These are phyloP conservation scores for Myxozyma udenii DNA, from an alignment of 805 yeast species.

Conservation along the genomic window DNA sequence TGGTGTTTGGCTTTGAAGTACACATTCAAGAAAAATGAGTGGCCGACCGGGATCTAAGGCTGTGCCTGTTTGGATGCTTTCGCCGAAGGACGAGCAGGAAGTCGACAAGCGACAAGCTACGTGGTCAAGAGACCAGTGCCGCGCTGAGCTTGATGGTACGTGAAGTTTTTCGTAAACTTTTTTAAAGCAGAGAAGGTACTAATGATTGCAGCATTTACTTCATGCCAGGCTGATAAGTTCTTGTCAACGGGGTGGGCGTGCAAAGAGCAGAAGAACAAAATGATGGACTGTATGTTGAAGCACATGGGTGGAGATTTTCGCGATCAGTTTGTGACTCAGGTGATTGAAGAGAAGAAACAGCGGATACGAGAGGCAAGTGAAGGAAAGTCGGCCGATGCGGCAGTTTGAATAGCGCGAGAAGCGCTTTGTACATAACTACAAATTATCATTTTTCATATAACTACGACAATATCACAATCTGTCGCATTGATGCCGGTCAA, in stretches of 20 bases:
- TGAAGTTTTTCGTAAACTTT: neutral
- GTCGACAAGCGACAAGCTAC: constrained; percentile 11
- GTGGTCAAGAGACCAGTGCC: constrained; percentile 19
- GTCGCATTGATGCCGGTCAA: neutral
- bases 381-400: neutral
- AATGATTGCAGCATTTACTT: constrained; percentile 49
- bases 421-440: neutral
- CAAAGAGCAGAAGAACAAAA: constrained; percentile 52
- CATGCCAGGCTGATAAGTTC: constrained; percentile 63
- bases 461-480: neutral
- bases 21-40: too few relatives aligned
- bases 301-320: constrained; percentile 54
- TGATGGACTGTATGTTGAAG: constrained; percentile 60
- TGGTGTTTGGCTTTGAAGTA: too few relatives aligned
- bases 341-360: constrained; percentile 56
- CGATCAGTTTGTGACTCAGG: constrained; percentile 65
- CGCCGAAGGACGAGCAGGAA: constrained; percentile 23
- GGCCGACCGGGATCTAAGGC: too few relatives aligned
- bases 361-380: neutral
- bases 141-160: constrained; percentile 17
- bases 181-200: neutral
- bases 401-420: neutral
- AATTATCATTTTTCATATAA: neutral
- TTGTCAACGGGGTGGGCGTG: constrained; percentile 67
- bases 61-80: constrained; percentile 26